Evolutionary conservation across 2,329 filamentous ascomycete genomes (phyloP), one percentile per base, ranked within the genome.

Genomic region (Alternaria novae-zelandiae): DNA sequence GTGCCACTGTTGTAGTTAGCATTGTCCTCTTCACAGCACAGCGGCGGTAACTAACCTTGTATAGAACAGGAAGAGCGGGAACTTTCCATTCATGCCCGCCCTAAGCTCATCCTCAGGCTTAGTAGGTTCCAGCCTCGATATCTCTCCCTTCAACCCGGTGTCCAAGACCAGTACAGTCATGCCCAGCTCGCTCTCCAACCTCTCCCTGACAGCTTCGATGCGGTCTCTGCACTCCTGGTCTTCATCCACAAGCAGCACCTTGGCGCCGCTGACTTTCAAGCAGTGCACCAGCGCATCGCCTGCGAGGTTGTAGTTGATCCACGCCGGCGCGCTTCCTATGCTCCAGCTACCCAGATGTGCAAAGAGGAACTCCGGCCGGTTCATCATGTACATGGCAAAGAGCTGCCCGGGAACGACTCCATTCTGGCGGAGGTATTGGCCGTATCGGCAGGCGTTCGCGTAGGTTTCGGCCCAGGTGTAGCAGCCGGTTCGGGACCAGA

Each of bases 251-350:
- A 85, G 46, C 45, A 85, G 54, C 28, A 84, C 63, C 67, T 82
- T 83, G 2, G 86, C 82, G 6, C 82, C 83, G 50, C 86, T 86
- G 56, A 91, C 83, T 61, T 83, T 85, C 50, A 92, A 72, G 69
- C 90, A 92, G 77, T 92, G 90, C 49, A 91, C 71, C 66, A 93
- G 77, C 2, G 89, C 86, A 66, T 89, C 85, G 0, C 86, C 88
- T 8, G 85, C 83, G 8, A 93, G 81, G 72, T 92, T 89, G 74
- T 90, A 88, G 75, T 93, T 93, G 75, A 93, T 89, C 78, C 91
- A 85, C 0, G 90, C 90, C 0, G 90, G 90, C 0, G 88, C 89
- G 13, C 88, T 88, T 4, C 90, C 90, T 59, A 92, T 86, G 10
- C 87, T 85, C 83, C 87, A 86, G 4, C 90, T 80, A 0, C 86